Base-by-base conservation (phyloP, 345 rosid species). In the Cochlearia excelsa region DNA sequence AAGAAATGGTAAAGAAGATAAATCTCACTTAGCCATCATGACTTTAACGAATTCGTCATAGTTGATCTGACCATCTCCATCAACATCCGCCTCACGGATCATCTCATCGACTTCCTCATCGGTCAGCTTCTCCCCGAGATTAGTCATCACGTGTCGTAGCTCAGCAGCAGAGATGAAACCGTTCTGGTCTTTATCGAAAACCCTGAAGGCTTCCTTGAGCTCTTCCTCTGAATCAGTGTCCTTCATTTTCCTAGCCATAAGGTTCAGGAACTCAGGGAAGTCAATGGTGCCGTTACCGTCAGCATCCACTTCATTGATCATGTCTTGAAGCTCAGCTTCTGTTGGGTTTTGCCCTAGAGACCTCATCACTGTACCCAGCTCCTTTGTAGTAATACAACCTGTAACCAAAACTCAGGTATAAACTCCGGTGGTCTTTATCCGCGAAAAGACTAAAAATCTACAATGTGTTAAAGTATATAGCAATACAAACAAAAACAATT, bases 171-270 rank as follows among this genome's bases (percentile, higher is more conserved):
- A 80, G 11, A 79, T 79, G 75, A 79, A 79, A 30, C 83, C 84
- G 30, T 80, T 80, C 76, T 80, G 84, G 46, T 80, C 84, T 70
- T 78, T 78, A 31, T 80, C 84, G 7, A 75, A 80, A 3, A 78
- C 82, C 67, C 84, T 67, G 31, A 80, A 80, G 29, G 82, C 84
- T 69, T 80, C 84, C 63, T 80, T 80, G 2, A 80, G 80, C 80
- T 80, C 84, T 60, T 80, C 84, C 75, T 78, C 84, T 0, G 84
- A 80, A 50, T 80, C 84, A 8, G 84, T 80, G 65, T 80, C 84
- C 55, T 80, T 80, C 84, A 80, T 80, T 62, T 80, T 80, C 72
- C 82, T 66, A 2, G 84, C 84, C 84, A 80, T 80, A 57, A 80
- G 66, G 78, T 80, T 80, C 30, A 80, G 72, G 57, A 80, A 80